These are phyloP conservation scores for Bigelowiella natans DNA, from an alignment of 78 protist species.

Conservation along the genomic window DNA sequence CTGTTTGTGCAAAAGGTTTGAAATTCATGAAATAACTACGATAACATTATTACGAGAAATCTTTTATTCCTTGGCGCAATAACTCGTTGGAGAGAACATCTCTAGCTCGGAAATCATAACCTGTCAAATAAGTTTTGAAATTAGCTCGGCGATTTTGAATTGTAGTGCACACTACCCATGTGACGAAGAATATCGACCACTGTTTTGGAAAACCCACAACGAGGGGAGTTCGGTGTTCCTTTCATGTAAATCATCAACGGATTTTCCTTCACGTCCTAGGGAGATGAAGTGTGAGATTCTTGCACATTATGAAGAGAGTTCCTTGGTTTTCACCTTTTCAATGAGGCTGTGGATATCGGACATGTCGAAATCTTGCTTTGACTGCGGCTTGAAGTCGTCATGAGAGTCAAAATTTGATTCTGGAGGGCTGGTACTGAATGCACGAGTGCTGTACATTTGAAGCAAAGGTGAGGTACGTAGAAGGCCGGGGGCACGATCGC, in stretches of 20 bases:
- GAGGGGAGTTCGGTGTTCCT: constrained; percentile 68
- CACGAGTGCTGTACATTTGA: too few relatives aligned
- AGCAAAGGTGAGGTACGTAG: too few relatives aligned
- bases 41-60: constrained; percentile 28
- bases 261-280: background rate
- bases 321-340: background rate
- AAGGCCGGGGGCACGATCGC: too few relatives aligned
- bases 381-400: background rate
- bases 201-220: constrained; percentile 73
- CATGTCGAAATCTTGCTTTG: background rate
- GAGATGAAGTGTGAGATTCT: background rate
- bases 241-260: constrained; percentile 69
- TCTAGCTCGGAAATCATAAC: background rate
- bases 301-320: background rate
- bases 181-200: constrained; percentile 47
- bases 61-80: constrained; percentile 61
- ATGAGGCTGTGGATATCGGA: background rate
- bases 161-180: background rate
- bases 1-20: background rate
- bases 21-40: background rate
- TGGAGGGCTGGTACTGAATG: too few relatives aligned
- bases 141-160: background rate
- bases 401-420: background rate
- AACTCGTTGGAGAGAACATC: constrained; percentile 49
- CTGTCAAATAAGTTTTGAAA: background rate